These are phyloP conservation scores for Nidularia sp. DNA, from an alignment of 768 basidiomycete genomes.

Conservation along the genomic window DNA sequence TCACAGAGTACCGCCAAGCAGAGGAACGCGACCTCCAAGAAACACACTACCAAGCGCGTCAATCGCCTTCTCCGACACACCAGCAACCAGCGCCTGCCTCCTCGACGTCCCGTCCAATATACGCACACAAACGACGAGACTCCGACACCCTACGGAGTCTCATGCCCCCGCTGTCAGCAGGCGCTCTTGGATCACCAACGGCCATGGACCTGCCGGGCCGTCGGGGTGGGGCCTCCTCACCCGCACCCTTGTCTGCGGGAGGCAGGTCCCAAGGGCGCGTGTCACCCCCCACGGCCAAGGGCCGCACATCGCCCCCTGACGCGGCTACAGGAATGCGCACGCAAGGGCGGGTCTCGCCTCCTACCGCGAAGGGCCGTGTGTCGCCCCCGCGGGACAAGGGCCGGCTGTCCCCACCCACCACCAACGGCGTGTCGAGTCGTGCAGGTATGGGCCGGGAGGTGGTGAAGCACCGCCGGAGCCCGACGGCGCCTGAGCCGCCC, in stretches of 20 bases:
- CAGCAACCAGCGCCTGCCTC: slow-evolving; percentile 4
- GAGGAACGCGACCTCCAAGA: slow-evolving; percentile 23
- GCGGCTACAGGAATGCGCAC: background rate
- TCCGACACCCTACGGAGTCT: slow-evolving; percentile 67
- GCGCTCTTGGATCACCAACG: slow-evolving; percentile 45
- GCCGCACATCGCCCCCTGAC: slow-evolving; percentile 16
- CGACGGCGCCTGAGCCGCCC: slow-evolving; percentile 60
- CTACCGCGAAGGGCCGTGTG: slow-evolving; percentile 19
- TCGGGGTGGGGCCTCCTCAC: too few species aligned
- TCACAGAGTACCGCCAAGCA: slow-evolving; percentile 30
- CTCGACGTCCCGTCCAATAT: slow-evolving; percentile 17
- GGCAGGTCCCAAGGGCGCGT: slow-evolving; percentile 7
- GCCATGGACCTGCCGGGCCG: slow-evolving; percentile 32
- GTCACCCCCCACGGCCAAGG: slow-evolving; percentile 17
- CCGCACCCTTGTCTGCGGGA: slow-evolving; percentile 9
- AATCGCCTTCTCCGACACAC: slow-evolving; percentile 48
- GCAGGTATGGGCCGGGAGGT: slow-evolving; percentile 18
- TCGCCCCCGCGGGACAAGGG: too few species aligned
- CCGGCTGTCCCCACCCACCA: slow-evolving; percentile 12
- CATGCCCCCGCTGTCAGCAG: slow-evolving; percentile 25
- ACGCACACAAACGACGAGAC: slow-evolving; percentile 63
- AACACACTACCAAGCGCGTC: slow-evolving; percentile 29
- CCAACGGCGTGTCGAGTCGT: slow-evolving; percentile 26
- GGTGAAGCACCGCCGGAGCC: slow-evolving; percentile 59
- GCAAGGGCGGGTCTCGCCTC: slow-evolving; percentile 18